Conservation (phyloP, 768 basidiomycete species). For the Suillus lakei region DNA sequence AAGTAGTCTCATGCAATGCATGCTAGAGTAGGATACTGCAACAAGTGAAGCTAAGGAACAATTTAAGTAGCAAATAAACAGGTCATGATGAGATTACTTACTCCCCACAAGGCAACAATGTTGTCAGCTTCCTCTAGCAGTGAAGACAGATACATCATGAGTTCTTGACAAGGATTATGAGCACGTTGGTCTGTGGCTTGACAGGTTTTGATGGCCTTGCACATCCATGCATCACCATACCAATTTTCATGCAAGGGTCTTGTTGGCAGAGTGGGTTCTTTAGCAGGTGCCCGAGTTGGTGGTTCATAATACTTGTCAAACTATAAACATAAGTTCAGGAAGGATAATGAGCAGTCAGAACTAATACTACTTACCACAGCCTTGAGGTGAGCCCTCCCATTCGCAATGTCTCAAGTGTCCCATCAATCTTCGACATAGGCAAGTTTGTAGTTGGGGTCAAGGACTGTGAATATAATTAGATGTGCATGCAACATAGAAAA, state of each 20-base stretch:
- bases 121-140: background rate
- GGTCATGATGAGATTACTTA: background rate
- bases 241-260: background rate
- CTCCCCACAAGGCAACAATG: background rate
- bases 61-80: background rate
- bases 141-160: background rate
- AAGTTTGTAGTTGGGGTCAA: background rate
- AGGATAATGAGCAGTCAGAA: too few relatives aligned
- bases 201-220: background rate
- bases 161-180: background rate
- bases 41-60: background rate
- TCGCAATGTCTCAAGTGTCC: background rate
- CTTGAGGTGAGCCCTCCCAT: background rate
- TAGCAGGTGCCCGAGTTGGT: background rate
- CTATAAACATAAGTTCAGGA: too few relatives aligned
- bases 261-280: background rate
- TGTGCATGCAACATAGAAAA: background rate
- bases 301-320: background rate
- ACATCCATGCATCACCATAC: background rate
- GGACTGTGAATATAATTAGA: background rate
- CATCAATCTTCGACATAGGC: background rate
- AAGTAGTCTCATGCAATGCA: background rate
- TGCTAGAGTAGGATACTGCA: background rate
- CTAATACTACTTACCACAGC: background rate
- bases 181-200: background rate